Percentiles rank a stretch among this genome's conserved stretches.
Evolutionary conservation across 108 stramenopile genomes (phyloP).

Genomic region (Cyclotella sp.): DNA sequence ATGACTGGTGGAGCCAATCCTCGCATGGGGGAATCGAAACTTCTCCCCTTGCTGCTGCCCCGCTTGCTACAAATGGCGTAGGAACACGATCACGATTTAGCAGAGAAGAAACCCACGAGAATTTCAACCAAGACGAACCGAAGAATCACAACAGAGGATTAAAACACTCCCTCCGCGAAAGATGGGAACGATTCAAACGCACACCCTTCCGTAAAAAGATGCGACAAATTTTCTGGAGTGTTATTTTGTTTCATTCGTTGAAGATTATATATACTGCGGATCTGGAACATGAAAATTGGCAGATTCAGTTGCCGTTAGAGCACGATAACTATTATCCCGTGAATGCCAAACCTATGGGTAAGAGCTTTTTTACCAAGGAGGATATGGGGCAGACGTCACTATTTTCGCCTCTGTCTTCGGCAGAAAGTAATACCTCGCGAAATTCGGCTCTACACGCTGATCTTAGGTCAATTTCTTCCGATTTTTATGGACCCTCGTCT

Average conservation of each 20-base stretch:
- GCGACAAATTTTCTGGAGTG: constrained; percentile 15
- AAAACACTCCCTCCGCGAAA: neutral
- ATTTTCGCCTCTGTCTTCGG: neutral
- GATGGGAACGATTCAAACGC: constrained; percentile 29
- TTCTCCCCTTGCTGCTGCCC: neutral
- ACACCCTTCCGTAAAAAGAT: constrained; percentile 21
- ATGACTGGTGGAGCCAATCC: constrained; percentile 34
- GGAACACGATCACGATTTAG: constrained; percentile 14
- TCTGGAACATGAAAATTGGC: constrained; percentile 28
- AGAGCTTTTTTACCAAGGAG: neutral
- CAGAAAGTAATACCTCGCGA: neutral
- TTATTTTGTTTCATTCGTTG: constrained; percentile 16
- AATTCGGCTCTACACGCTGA: neutral
- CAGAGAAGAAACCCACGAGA: neutral
- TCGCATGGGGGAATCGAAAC: neutral
- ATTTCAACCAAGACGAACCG: constrained; percentile 2
- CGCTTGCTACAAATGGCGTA: neutral
- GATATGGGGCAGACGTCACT: neutral
- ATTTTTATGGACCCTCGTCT: neutral
- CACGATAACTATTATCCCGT: neutral
- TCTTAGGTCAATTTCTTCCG: neutral
- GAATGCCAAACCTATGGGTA: constrained; percentile 17
- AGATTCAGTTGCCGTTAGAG: neutral
- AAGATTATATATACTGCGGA: constrained; percentile 39
- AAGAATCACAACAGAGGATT: neutral